Evolutionary conservation across 2,329 filamentous ascomycete genomes (phyloP), one percentile per base, ranked within the genome.

Genomic region (Claviceps spartinae): DNA sequence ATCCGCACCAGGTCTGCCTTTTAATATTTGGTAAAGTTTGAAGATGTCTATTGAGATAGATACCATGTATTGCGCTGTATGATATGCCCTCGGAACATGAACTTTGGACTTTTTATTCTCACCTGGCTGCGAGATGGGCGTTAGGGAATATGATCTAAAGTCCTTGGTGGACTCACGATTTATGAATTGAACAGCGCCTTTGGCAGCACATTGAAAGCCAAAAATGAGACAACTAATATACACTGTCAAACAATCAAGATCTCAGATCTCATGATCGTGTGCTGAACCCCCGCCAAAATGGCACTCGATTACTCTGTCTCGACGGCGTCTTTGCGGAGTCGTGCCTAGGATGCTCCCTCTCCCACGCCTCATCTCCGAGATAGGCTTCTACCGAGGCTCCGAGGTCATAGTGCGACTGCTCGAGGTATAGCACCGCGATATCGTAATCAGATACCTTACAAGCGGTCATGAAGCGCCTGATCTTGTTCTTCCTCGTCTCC

Each of bases 391-490:
- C 75, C 0, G 86, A 86, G 30, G 67, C 65, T 3, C 81, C 77
- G 16, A 90, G 69, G 58, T 88, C 75, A 64, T 85, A 88, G 7
- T 74, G 73, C 22, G 74, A 71, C 64, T 87, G 82, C 60, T 88
- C 78, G 44, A 93, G 73, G 64, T 93, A 93, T 20, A 90, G 64
- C 30, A 86, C 64, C 1, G 87, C 87, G 49, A 88, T 72, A 62
- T 88, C 83, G 68, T 82, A 90, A 72, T 90, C 84, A 24, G 78
- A 71, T 30, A 87, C 83, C 63, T 91, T 91, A 68, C 83, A 87
- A 1, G 76, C 74, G 2, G 88, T 81, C 86, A 90, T 90, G 73
- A 84, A 91, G 55, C 84, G 78, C 43, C 87, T 74, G 37, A 91
- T 75, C 62, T 82, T 83, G 18, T 71, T 74, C 67, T 87, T 90